Base-by-base conservation (phyloP, 495 filamentous ascomycete species). In the Penicillium manginii region DNA sequence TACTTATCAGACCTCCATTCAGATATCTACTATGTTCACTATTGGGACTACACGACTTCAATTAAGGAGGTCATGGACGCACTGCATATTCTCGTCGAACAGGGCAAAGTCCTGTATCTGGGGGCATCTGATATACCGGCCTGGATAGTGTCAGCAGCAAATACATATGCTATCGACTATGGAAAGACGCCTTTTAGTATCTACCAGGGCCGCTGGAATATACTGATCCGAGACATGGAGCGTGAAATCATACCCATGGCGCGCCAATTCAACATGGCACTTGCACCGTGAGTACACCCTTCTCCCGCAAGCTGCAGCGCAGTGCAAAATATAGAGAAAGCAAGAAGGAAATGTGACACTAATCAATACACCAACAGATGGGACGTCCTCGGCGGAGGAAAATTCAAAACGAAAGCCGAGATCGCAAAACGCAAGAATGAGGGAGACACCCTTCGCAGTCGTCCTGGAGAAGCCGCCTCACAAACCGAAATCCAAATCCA, bases 231-330 rank as follows among this genome's bases (percentile, higher is more conserved):
- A 5, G 82, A 85, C 51, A 71, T 86, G 31, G 83, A 86, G 69
- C 73, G 81, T 2, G 83, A 86, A 10, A 81, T 86, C 53, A 73
- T 85, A 11, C 82, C 81, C 10, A 86, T 86, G 84, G 76, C 78
- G 40, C 66, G 77, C 18, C 67, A 73, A 19, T 78, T 83, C 59
- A 83, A 83, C 14, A 87, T 88, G 85, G 83, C 76, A 0, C 45
- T 88, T 17, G 71, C 73, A 0, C 81, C 84, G 15, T 43, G n/a
- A 43, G 40, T 19, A 0, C 15, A 0, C 2, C n/a, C 17, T n/a
- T 18, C 40, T n/a, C n/a, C n/a, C n/a, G n/a, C n/a, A 43, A 43
- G 10, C 2, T 6, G 11, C 35, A 39, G 33, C 1, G 6, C 26
- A 29, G 26, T 4, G 26, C 26, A 3, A 37, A 9, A 31, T 2